Evolutionary conservation across 163 green algal genomes (phyloP), one percentile per base, ranked within the genome.

Genomic region (Chloromonas sp.): DNA sequence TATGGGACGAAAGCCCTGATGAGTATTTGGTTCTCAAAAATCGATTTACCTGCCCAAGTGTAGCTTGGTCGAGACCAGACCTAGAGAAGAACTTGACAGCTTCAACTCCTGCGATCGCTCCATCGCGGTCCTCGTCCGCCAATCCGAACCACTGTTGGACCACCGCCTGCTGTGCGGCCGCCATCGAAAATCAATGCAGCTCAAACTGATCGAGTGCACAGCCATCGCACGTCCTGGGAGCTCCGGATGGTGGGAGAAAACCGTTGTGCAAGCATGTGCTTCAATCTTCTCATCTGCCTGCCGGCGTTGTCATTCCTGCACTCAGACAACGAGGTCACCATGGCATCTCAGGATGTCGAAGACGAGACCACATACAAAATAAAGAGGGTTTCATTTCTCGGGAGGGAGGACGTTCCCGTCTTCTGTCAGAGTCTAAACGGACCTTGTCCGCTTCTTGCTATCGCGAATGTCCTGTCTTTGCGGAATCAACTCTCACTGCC

Each of bases 351-450:
- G 36, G 36, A 36, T 36, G 36, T 36, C 36, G 36, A 36, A 36
- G 36, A 36, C 36, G 36, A 36, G 36, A 36, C 36, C 36, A 36
- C 2, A 14, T 79, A 94, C 84, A 87, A 91, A 3, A 84, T 97
- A 36, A 97, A 97, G 82, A 81, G 86, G 0, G 88, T 97, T 0
- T 60, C 89, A 13, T 96, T 96, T 60, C 90, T 95, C 70, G 90
- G 89, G 1, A 82, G 91, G 0, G 60, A 84, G 80, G 2, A 80
- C 3, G 86, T 94, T 0, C 88, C 92, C 8, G 90, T 97, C 2
- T 89, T 95, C 3, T 81, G 95, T 78, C 97, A 99, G 86, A 98
- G 98, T 84, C 85, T 94, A 3, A 99, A 99, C 79, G 97, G 97
- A 0, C 97, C 97, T 0, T 99, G 97, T 88, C 96, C 97, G 0